phyloP scores from a whole-genome alignment of 2,329 filamentous ascomycete species.

The Colletotrichum graminicola region DNA sequence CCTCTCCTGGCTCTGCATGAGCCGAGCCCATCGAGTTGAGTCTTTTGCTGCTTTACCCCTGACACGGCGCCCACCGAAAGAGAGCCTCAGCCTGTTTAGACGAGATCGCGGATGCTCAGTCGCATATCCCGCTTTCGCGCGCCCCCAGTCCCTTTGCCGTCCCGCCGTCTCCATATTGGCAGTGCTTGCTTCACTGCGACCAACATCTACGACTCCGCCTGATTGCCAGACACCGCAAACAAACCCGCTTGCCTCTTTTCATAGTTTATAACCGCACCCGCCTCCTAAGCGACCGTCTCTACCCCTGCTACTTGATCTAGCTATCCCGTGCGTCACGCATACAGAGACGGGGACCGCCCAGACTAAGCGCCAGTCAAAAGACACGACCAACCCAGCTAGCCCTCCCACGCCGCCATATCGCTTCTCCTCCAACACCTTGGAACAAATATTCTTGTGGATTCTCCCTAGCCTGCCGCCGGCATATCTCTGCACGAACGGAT shows the following conservation, averaged over 20 bases:
- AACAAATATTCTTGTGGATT: slow-evolving; percentile 25
- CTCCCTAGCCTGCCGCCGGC: slow-evolving; percentile 21
- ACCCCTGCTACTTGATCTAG: slow-evolving; percentile 15
- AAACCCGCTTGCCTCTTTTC: slow-evolving; percentile 3
- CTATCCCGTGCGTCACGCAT: slow-evolving; percentile 9
- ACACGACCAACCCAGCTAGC: slow-evolving; percentile 27
- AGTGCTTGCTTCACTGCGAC: slow-evolving; percentile 14
- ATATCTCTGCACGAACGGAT: slow-evolving; percentile 3
- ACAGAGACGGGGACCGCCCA: slow-evolving; percentile 12
- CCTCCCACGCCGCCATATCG: slow-evolving; percentile 15
- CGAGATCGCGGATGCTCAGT: slow-evolving; percentile 22
- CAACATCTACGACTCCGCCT: slow-evolving; percentile 17
- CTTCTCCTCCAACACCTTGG: slow-evolving; percentile 19
- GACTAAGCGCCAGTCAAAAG: slow-evolving; percentile 40
- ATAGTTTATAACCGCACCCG: not conserved
- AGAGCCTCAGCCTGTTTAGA: slow-evolving; percentile 17
- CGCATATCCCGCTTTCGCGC: slow-evolving; percentile 33
- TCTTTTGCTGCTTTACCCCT: slow-evolving; percentile 4
- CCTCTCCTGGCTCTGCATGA: slow-evolving; percentile 20
- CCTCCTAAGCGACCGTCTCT: not conserved
- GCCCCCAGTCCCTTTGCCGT: slow-evolving; percentile 26
- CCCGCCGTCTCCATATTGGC: slow-evolving; percentile 13
- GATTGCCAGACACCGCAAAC: slow-evolving; percentile 17
- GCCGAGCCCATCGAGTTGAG: slow-evolving; percentile 23
- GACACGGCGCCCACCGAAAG: not conserved